Evolutionary conservation across 2,329 filamentous ascomycete genomes (phyloP), one percentile per base, ranked within the genome.

Genomic region (Phaeosphaeria sp.): DNA sequence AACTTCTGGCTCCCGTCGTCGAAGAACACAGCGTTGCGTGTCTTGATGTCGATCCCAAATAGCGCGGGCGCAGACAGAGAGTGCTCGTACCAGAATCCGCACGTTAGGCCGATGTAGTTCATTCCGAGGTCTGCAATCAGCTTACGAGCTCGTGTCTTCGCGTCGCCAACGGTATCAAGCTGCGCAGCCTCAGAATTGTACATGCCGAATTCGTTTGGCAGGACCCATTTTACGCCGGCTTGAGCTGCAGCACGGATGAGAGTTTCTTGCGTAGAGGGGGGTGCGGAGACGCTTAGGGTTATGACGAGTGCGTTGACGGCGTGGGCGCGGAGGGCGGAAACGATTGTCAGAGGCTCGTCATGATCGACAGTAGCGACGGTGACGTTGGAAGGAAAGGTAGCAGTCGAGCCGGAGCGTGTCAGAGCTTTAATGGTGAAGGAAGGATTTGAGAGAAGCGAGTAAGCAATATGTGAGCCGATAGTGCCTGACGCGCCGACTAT

Each of bases 371-470:
- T 70, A 21, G 73, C 77, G 36, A 79, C 67, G 4, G 67, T 63
- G 46, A 83, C 71, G 20, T 73, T 80, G 0, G 67, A 60, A 7
- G 80, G 81, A 2, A 85, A 71, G 0, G 63, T 75, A 57, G 63
- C 73, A 2, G 69, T 78, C 62, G 81, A 82, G 27, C 77, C 79
- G 71, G 22, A 65, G 46, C 84, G 82, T 1, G 80, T 81, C 42
- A 87, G 71, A 58, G 82, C 82, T 1, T 83, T 86, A 58, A 86
- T 71, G 15, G 64, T 79, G 44, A 62, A 65, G 67, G 84, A 81
- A 46, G 79, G 79, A 53, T 81, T 81, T 23, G 75, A 77, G 39
- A 82, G 64, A 4, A 84, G 72, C n/a, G 75, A 75, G 4, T 72
- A 61, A 42, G 75, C 64, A 52, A 80, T 78, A 46, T 70, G 61